These are phyloP conservation scores for Discostella pseudostelligera DNA, from an alignment of 108 stramenopile genomes.

Conservation along the genomic window DNA sequence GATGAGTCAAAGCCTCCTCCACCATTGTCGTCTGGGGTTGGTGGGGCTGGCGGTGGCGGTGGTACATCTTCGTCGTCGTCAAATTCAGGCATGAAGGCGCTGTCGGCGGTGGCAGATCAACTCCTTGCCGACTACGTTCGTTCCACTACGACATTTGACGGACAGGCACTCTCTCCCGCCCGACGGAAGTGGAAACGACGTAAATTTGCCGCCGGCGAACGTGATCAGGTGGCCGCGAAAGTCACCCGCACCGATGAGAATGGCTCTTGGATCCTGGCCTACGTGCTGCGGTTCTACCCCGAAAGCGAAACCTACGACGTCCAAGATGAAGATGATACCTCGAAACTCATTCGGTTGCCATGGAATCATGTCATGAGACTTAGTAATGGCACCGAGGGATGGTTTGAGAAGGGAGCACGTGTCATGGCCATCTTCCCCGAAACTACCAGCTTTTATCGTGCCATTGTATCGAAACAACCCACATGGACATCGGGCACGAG, in stretches of 20 bases:
- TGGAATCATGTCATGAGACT: conserved; percentile 92
- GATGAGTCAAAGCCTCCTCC: conserved; percentile 27
- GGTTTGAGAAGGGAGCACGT: conserved; percentile 81
- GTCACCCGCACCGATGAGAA: conserved; percentile 93
- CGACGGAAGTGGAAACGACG: conserved; percentile 68
- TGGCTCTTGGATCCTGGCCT: conserved; percentile 93
- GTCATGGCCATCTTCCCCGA: conserved; percentile 99
- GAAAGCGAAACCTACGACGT: conserved; percentile 94
- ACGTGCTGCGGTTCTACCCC: conserved; percentile 83
- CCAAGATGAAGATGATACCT: conserved; percentile 94
- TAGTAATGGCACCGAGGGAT: conserved; percentile 76
- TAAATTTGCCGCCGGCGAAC: conserved; percentile 79
- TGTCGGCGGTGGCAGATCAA: conserved; percentile 43
- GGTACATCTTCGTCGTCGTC: conserved; percentile 13
- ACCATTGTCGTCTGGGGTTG: conserved; percentile 6
- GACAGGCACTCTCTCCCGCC: conserved; percentile 44
- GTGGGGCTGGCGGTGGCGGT: conserved; percentile 4
- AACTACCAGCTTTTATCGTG: conserved; percentile 94
- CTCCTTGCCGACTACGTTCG: conserved; percentile 72
- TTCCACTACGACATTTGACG: conserved; percentile 61
- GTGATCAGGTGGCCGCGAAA: conserved; percentile 95
- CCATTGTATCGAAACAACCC: conserved; percentile 84
- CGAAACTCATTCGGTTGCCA: conserved; percentile 90
- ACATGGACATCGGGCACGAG: conserved; percentile 59
- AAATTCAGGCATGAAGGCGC: conserved; percentile 18